Base-by-base conservation (phyloP, 306 rosid species). In the Dryas drummondii region DNA sequence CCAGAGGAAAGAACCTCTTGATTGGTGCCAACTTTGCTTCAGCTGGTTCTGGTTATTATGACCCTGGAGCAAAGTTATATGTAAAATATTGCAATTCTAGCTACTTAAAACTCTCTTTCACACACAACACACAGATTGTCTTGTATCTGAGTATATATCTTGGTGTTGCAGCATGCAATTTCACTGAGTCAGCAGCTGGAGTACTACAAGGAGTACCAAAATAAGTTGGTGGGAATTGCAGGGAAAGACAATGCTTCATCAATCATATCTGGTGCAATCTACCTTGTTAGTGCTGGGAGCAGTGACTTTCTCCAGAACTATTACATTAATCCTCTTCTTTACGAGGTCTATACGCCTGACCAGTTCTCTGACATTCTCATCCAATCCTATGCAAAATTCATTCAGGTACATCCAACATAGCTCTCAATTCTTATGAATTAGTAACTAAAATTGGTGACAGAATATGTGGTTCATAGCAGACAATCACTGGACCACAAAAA, bases 221-320 rank as follows among this genome's bases (percentile, higher is more conserved):
- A 15, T 19, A 78, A 66, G 74, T 51, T 93, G 84, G 73, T 45
- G 68, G 79, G 63, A 66, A 73, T 82, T 42, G 87, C 78, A 19
- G 96, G 92, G 9, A 70, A 66, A 56, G 32, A 75, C 63, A 88
- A 80, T 56, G 84, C 89, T 72, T 79, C 88, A 14, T 80, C 86
- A 11, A 84, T 88, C 5, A 78, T 89, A 73, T 85, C 93, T 49
- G 84, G 74, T 69, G 91, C 88, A 60, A 27, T 91, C 72, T 68
- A 89, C 71, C 73, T 89, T 47, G 12, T 86, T 16, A 79, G 85
- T 57, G 68, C 81, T 59, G 98, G 98, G 14, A 86, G 51, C 53
- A 83, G 87, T 70, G 98, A 93, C 73, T 91, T 89, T 80, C n/a
- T 91, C 40, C 86, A 86, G 55, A 90, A 90, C 78, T 93, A 89